Percentiles rank a stretch among this genome's conserved stretches.
These are phyloP conservation scores for Lodderomyces theae DNA, from an alignment of 1,139 yeast genomes.

Conservation along the genomic window DNA sequence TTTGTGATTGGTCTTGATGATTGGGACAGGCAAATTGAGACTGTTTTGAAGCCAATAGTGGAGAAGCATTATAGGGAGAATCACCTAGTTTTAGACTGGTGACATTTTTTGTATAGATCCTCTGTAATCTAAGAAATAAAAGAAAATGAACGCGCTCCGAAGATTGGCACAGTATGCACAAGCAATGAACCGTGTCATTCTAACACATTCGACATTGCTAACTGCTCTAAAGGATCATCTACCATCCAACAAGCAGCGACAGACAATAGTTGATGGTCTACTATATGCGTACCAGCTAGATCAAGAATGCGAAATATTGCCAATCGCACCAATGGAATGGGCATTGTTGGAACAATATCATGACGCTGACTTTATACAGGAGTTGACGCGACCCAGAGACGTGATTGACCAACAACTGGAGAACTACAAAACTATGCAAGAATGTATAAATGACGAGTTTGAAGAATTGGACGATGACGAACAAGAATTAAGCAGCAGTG, in stretches of 20 bases:
- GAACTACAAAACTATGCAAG: constrained; percentile 6
- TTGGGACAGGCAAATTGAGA: constrained; percentile 19
- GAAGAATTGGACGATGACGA: constrained; percentile 8
- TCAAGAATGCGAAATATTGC: constrained; percentile 21
- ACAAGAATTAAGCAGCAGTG: not conserved
- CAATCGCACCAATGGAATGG: constrained; percentile 21
- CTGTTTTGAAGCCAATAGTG: not conserved
- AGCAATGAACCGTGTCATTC: not conserved
- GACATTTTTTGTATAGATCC: not conserved
- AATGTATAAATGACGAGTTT: constrained; percentile 15
- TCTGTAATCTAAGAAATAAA: no score
- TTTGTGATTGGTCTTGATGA: constrained; percentile 22
- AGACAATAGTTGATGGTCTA: constrained; percentile 43
- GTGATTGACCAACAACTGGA: constrained; percentile 11
- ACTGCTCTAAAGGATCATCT: constrained; percentile 38
- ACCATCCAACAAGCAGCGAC: constrained; percentile 54
- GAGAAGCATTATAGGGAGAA: not conserved
- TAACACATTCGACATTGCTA: constrained; percentile 4
- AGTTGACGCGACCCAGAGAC: constrained; percentile 26
- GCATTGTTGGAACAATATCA: constrained; percentile 39
- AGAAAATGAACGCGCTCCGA: not conserved
- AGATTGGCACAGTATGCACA: no score
- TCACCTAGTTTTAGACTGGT: not conserved
- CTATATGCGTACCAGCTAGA: constrained; percentile 42
- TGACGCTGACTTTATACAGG: constrained; percentile 33